Percentiles rank a stretch among this genome's conserved stretches.
Evolutionary conservation across 768 basidiomycete species (phyloP).

Genomic region (Hygrocybe punicea): DNA sequence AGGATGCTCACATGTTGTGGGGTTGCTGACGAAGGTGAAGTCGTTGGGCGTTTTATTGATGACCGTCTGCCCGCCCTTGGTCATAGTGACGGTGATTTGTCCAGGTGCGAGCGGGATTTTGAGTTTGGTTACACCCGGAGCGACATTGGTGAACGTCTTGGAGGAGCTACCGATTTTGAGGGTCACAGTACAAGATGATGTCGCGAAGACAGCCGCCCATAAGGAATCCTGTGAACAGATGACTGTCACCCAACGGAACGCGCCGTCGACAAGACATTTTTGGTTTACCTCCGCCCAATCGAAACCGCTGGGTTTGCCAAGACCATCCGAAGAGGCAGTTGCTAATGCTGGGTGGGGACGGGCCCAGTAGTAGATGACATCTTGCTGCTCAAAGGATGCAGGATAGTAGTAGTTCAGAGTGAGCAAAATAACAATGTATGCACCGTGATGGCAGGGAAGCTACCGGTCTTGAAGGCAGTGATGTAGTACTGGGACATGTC

Average conservation of each 20-base stretch:
- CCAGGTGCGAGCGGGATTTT: constrained; percentile 54
- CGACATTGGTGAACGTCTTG: constrained; percentile 37
- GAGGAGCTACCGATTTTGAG: constrained; percentile 44
- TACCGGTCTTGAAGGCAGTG: constrained; percentile 63
- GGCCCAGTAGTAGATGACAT: constrained; percentile 56
- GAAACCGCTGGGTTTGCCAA: constrained; percentile 48
- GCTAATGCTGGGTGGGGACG: constrained; percentile 61
- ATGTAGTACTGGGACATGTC: constrained; percentile 65
- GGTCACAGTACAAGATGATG: constrained; percentile 49
- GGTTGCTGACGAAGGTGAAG: constrained; percentile 39
- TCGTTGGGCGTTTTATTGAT: constrained; percentile 47
- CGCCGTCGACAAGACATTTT: neutral
- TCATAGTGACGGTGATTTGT: constrained; percentile 54
- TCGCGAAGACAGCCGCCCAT: constrained; percentile 64
- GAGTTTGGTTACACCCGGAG: constrained; percentile 59
- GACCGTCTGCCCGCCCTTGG: constrained; percentile 47
- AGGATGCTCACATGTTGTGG: constrained; percentile 36
- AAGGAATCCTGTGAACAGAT: constrained; percentile 47
- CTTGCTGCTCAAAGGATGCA: constrained; percentile 29
- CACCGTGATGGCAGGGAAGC: constrained; percentile 55
- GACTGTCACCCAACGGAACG: neutral
- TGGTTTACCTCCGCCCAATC: constrained; percentile 49
- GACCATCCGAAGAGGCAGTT: constrained; percentile 39
- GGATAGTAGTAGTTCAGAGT: neutral
- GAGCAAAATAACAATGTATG: constrained; percentile 35